A percentile compares a stretch with the other conserved stretches of the same genome.
phyloP scores from a whole-genome alignment of 768 basidiomycete genomes.

The Boletus eberwhitei region DNA sequence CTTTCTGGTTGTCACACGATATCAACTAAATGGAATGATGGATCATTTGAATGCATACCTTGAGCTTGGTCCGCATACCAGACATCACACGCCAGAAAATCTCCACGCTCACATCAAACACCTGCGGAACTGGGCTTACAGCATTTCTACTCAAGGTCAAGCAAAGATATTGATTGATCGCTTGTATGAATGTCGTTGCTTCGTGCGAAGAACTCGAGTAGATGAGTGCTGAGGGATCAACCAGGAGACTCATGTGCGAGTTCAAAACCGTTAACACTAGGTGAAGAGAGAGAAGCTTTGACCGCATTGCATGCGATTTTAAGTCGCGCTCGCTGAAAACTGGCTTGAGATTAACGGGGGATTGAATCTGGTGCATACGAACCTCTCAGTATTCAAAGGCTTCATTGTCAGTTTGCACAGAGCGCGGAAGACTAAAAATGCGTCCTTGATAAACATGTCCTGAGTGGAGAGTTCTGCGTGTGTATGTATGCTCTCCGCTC shows the following conservation, averaged over 20 bases:
- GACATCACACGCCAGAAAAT: constrained; percentile 97
- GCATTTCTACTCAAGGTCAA: constrained; percentile 91
- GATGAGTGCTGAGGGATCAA: constrained; percentile 85
- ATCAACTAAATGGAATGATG: constrained; percentile 6
- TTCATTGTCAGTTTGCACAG: constrained; percentile 99
- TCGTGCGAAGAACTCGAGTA: constrained; percentile 88
- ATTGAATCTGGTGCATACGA: constrained; percentile 16
- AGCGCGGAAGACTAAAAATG: constrained; percentile 95
- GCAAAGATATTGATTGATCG: constrained; percentile 94
- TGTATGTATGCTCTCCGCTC: constrained; percentile 16
- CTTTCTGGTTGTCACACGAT: constrained; percentile 62
- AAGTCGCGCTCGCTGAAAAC: constrained; percentile 81
- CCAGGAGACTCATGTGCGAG: constrained; percentile 87
- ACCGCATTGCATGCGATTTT: constrained; percentile 96
- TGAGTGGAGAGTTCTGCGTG: constrained; percentile 60
- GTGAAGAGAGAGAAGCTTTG: constrained; percentile 91
- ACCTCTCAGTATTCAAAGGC: constrained; percentile 92
- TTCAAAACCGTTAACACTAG: constrained; percentile 89
- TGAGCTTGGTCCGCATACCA: constrained; percentile 92
- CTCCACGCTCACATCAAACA: constrained; percentile 97
- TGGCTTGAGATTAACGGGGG: constrained; percentile 12
- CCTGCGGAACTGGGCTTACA: constrained; percentile 90
- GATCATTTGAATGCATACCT: constrained; percentile 47
- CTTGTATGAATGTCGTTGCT: constrained; percentile 86
- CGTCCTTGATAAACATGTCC: constrained; percentile 94